Base-by-base conservation (phyloP, 495 filamentous ascomycete genomes). In the Pyrenula aspistea region DNA sequence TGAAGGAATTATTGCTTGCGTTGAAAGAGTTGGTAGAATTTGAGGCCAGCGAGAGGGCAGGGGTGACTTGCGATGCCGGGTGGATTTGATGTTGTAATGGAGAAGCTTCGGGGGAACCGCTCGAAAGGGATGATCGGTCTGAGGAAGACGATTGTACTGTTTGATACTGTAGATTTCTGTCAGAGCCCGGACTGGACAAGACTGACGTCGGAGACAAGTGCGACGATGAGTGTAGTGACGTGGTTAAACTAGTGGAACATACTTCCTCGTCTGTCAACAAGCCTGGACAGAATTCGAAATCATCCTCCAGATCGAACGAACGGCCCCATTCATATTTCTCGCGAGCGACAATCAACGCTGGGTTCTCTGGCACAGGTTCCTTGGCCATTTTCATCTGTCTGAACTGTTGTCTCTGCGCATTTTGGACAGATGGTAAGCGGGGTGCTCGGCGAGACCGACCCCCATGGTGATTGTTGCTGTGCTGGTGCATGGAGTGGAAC, bases 291-390 rank as follows among this genome's bases (percentile, higher is more conserved):
- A 98, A 98, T 68, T 95, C 86, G 73, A 96, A 76, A 68, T 98
- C 93, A 67, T 98, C 93, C 62, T 96, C 92, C 62, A 99, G 76
- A 62, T 99, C 93, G 67, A 99, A 99, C 22, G 91, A 96, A 55
- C 90, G 84, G 50, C 86, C 89, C 61, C 91, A 88, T 69, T 97
- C 91, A 67, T 94, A 95, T 65, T 87, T 81, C 48, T 82, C 79
- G 57, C 91, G 86, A 72, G 89, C 95, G 58, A 84, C 82, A 51
- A 78, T 78, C 51, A 91, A 77, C 31, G 83, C 78, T 42, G 83
- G 82, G 51, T 83, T 77, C 65, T 96, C 91, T 62, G 85, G 87
- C 55, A 91, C 71, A 8, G 22, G 19, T 69, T 97, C 94, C 71
- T 93, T 90, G 80, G 89, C 89, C 63, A 84, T 91, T 66, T 88